phyloP scores from a whole-genome alignment of 129 eudicot species.

The Tagetes erecta region DNA sequence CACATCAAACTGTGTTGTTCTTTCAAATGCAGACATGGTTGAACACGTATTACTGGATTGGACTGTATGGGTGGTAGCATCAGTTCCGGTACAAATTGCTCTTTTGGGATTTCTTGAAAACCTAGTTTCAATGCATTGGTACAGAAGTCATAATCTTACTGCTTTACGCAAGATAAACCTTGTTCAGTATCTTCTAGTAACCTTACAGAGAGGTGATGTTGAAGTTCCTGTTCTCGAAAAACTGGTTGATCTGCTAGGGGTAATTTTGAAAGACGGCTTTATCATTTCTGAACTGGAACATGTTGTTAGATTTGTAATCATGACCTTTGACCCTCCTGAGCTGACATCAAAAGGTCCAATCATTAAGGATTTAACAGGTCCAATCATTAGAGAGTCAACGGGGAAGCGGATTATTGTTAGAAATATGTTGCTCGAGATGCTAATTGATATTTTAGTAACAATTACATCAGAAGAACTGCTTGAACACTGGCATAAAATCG shows the following conservation, averaged over 20 bases:
- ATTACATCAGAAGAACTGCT: conserved; percentile 83
- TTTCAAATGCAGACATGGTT: conserved; percentile 96
- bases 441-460: conserved; percentile 75
- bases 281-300: conserved; percentile 86
- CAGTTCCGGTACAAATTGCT: conserved; percentile 81
- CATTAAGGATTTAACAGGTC: conserved; percentile 78
- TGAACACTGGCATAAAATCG: conserved; percentile 96
- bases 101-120: conserved; percentile 87
- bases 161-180: conserved; percentile 87
- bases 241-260: conserved; percentile 69
- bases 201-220: conserved; percentile 92
- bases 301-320: conserved; percentile 85
- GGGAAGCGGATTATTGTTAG: conserved; percentile 95
- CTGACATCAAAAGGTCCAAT: conserved; percentile 55
- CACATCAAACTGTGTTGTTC: conserved; percentile 87
- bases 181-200: conserved; percentile 84
- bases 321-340: conserved; percentile 93
- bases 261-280: conserved; percentile 77
- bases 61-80: conserved; percentile 94
- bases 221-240: conserved; percentile 95
- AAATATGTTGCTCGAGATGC: conserved; percentile 95
- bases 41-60: conserved; percentile 95
- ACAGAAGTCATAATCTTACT: conserved; percentile 86
- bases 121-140: conserved; percentile 94
- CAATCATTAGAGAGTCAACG: conserved; percentile 74